A percentile compares a stretch with the other conserved stretches of the same genome.
phyloP scores from a whole-genome alignment of 805 yeast genomes.

The Wickerhamiella bombiphila region DNA sequence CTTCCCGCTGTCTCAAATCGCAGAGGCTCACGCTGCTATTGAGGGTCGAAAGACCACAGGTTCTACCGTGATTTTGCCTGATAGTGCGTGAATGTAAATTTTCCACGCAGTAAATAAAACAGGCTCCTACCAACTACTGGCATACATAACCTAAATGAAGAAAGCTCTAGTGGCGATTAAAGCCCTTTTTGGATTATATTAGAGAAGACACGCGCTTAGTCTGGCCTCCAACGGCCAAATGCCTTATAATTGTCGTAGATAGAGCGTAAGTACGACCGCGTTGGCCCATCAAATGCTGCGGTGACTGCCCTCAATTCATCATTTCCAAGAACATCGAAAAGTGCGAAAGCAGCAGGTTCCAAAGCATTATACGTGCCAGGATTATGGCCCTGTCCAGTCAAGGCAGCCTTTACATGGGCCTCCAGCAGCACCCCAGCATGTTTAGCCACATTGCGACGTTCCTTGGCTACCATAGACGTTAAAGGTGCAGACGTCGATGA shows the following conservation, averaged over 20 bases:
- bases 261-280: slow-evolving; percentile 50
- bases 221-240: slow-evolving; percentile 70
- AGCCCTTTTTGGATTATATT: no score
- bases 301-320: slow-evolving; percentile 50
- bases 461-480: slow-evolving; percentile 39
- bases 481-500: slow-evolving; percentile 22
- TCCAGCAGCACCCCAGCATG: slow-evolving; percentile 31
- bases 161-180: no score
- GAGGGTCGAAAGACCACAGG: slow-evolving; percentile 61
- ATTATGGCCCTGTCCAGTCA: slow-evolving; percentile 28
- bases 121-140: no score
- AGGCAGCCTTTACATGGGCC: slow-evolving; percentile 22
- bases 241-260: slow-evolving; percentile 60
- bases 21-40: slow-evolving; percentile 39
- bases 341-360: slow-evolving; percentile 39
- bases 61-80: slow-evolving; percentile 9
- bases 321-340: slow-evolving; percentile 56
- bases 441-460: slow-evolving; percentile 30
- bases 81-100: not conserved
- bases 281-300: slow-evolving; percentile 50
- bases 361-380: slow-evolving; percentile 35
- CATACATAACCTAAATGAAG: no score
- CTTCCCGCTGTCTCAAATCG: slow-evolving; percentile 46
- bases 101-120: no score
- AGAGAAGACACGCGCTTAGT: no score